phyloP scores from a whole-genome alignment of 768 basidiomycete species.

The Xerocomellus intermedius region DNA sequence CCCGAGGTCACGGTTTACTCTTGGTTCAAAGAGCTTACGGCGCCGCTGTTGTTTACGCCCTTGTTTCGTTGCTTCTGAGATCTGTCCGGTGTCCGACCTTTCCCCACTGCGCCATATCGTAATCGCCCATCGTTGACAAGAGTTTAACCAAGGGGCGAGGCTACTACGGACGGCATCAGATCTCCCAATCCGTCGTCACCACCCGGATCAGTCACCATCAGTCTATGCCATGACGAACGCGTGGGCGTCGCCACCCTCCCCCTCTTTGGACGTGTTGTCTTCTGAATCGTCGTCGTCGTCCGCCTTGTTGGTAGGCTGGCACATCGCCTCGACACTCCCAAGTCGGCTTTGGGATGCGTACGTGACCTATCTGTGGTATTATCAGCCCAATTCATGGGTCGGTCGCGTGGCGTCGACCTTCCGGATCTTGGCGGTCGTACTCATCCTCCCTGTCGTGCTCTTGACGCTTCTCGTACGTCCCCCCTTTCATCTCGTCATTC shows the following conservation, averaged over 20 bases:
- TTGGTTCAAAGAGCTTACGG: conserved; percentile 4
- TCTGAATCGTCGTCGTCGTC: conserved; percentile 12
- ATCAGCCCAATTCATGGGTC: conserved; percentile 65
- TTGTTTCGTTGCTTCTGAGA: background rate
- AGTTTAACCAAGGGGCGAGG: conserved; percentile 4
- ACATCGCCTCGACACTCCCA: conserved; percentile 28
- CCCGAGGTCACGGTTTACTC: background rate
- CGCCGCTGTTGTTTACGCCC: conserved; percentile 1
- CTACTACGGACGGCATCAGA: background rate
- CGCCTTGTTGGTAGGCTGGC: conserved; percentile 20
- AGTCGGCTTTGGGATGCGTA: conserved; percentile 58
- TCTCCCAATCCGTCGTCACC: background rate
- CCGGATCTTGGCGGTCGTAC: conserved; percentile 59
- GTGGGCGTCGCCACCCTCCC: conserved; percentile 7
- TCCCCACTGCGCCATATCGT: conserved; percentile 24
- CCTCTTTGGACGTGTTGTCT: conserved; percentile 4
- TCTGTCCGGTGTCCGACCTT: conserved; percentile 8
- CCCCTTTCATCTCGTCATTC: conserved; percentile 4
- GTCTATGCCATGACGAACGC: conserved; percentile 8
- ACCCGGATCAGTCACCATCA: conserved; percentile 6
- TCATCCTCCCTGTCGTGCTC: conserved; percentile 49
- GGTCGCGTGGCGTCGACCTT: conserved; percentile 59
- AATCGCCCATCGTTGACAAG: conserved; percentile 9
- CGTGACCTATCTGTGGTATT: conserved; percentile 60
- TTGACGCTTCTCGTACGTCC: conserved; percentile 64